Conservation (phyloP, 169 alveolate genomes). For the Miamiensis avidus region DNA sequence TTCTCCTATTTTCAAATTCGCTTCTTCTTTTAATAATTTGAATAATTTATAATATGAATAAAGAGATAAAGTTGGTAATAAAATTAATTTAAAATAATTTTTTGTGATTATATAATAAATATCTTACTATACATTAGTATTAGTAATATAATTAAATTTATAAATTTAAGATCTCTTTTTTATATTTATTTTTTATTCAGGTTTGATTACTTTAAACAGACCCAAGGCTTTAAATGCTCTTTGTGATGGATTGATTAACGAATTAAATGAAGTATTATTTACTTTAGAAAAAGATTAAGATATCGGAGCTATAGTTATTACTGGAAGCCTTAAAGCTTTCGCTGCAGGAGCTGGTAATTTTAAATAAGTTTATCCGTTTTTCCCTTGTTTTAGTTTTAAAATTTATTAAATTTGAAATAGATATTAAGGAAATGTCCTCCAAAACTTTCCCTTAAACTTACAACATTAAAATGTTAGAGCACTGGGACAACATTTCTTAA, state of each 20-base stretch:
- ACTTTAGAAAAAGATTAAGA: constrained; percentile 66
- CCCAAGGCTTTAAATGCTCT: constrained; percentile 88
- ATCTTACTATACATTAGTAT: too few species aligned
- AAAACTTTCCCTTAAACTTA: constrained; percentile 52
- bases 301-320: constrained; percentile 82
- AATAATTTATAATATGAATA: neutral
- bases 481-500: constrained; percentile 66
- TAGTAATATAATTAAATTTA: too few species aligned
- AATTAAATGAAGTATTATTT: constrained; percentile 57
- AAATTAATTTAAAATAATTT: too few species aligned
- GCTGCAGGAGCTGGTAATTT: constrained; percentile 89
- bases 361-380: neutral
- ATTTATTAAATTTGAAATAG: neutral
- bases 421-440: constrained; percentile 86
- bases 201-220: constrained; percentile 75
- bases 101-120: too few species aligned
- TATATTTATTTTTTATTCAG: constrained; percentile 6
- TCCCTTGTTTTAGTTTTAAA: too few species aligned
- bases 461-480: constrained; percentile 43
- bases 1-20: neutral
- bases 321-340: constrained; percentile 88
- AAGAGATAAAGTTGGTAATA: neutral
- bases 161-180: neutral
- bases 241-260: constrained; percentile 79
- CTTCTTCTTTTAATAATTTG: neutral